Base-by-base conservation (phyloP, 2,329 filamentous ascomycete genomes). In the Sclerotinia sclerotiorum region DNA sequence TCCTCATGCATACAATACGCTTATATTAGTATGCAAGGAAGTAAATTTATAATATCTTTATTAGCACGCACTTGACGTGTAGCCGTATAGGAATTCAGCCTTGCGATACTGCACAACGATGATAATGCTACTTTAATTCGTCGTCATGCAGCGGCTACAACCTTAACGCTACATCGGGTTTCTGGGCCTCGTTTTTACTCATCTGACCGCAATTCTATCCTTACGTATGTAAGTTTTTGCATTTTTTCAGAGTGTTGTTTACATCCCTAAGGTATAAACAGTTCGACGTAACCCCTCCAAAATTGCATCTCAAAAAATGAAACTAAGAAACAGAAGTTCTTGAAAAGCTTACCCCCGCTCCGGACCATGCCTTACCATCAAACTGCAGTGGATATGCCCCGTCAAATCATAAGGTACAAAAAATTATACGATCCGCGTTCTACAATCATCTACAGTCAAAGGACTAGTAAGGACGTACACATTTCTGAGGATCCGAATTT, bases 91-190 rank as follows among this genome's bases (percentile, higher is more conserved):
- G 5, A 27, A 64, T 24, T 54, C 32, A 54, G 48, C 48, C 48
- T 54, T 44, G n/a, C 49, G 17, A 27, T 42, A 54, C 5, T 32
- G n/a, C 19, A 29, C 32, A 24, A 44, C 48, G 27, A 5, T 29
- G 8, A 54, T 10, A 44, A 29, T 35, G 32, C 35, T 54, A 17
- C 3, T 64, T 42, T 42, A 5, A 32, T n/a, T 64, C 48, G 48
- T 17, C 17, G 24, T 52, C 32, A 15, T 54, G 35, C 48, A 64
- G 32, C 48, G 32, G 61, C 61, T 64, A 24, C 48, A 64, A 49
- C 21, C 48, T n/a, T 54, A 64, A 10, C 32, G 48, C 49, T 27
- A 19, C 35, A n/a, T 44, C 35, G 32, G 35, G 7, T 39, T 42
- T 42, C 42, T 54, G 24, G 11, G 42, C 21, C 32, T 39, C 19